A percentile compares a stretch with the other conserved stretches of the same genome.
phyloP scores from a whole-genome alignment of 202 grass and related monocot genomes.

The Saccharum hybrid region DNA sequence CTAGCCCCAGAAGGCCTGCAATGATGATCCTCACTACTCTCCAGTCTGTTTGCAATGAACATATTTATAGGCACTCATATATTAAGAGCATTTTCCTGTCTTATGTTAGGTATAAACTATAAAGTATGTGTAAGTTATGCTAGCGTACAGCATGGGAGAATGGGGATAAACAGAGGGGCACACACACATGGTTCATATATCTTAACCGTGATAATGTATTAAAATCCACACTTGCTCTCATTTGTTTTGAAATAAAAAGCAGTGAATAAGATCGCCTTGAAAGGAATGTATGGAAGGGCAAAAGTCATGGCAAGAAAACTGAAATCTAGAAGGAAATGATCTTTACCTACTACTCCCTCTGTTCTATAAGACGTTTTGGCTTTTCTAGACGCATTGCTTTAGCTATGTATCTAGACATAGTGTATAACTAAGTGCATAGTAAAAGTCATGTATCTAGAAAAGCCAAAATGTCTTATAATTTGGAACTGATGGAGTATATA shows the following conservation, averaged over 20 bases:
- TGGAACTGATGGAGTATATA: not conserved
- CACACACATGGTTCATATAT: not conserved
- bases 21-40: not conserved
- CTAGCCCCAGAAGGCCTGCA: not conserved
- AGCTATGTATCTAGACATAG: no score
- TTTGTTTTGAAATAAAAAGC: slow-evolving; percentile 3
- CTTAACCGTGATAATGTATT: not conserved
- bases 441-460: not conserved
- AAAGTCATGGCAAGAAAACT: slow-evolving; percentile 6
- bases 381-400: no score
- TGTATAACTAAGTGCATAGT: no score
- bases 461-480: not conserved
- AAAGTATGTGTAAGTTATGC: not conserved
- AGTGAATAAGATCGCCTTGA: not conserved
- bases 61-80: slow-evolving; percentile 13
- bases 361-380: no score
- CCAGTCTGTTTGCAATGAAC: not conserved
- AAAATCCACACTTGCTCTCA: not conserved
- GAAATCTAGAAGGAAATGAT: not conserved
- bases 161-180: not conserved
- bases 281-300: not conserved
- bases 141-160: not conserved
- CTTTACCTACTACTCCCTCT: not conserved
- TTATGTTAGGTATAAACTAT: not conserved
- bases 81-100: not conserved